Evolutionary conservation across 345 rosid genomes (phyloP), one percentile per base, ranked within the genome.

Genomic region (Tarenaya hassleriana): DNA sequence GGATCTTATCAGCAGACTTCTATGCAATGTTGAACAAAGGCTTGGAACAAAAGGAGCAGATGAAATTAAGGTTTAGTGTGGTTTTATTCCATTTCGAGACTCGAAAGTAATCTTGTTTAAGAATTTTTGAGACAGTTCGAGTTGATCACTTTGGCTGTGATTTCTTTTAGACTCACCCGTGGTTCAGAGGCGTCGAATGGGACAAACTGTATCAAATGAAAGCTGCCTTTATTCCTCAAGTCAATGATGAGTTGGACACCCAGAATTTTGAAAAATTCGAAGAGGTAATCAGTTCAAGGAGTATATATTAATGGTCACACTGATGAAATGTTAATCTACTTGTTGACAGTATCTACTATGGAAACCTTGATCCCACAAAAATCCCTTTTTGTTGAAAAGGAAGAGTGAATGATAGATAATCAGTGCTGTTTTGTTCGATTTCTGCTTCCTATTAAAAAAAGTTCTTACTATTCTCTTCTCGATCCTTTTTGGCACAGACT

Each of bases 261-360:
- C 96, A 92, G 73, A 88, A 92, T 66, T 92, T 92, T 51, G 98
- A 88, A 67, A 92, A 92, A 66, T 92, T 92, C 71, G 98, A 92
- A 64, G 98, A 92, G 91, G 98, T 92, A 57, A 48, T 50, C 48
- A 50, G 43, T 47, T 44, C 7, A 50, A 32, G 47, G 39, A 45
- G 37, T 47, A 33, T 10, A 50, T 34, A 31, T 18, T 57, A 42
- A 6, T n/a, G 5, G 47, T 43, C 20, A 16, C 10, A 43, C 65
- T 4, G 1, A 13, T 42, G 34, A 58, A 35, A 37, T 60, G 60
- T 41, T 31, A 31, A 12, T 39, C 41, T 55, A n/a, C n/a, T n/a
- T n/a, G n/a, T n/a, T n/a, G n/a, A n/a, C n/a, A n/a, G 35, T 54
- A 41, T 16, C 12, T 42, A 55, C 32, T 42, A n/a, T n/a, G n/a